Base-by-base conservation (phyloP, 768 basidiomycete species). In the Amanita polypyramis region DNA sequence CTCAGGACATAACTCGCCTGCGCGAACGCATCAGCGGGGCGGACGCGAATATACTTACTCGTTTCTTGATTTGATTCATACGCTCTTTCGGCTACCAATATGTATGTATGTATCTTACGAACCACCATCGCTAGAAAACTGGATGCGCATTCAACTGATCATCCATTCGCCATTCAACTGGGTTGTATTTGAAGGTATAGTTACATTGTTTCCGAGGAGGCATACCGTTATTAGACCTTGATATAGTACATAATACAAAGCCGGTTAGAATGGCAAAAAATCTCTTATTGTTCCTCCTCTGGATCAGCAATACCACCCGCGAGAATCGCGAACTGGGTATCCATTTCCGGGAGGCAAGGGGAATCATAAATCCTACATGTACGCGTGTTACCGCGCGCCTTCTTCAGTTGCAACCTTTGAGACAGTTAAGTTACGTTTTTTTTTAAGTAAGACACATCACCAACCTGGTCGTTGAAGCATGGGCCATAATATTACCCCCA, bases 401-500 rank as follows among this genome's bases (percentile, higher is more conserved):
- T 99, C 68, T 87, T 87, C 41, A 98, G 75, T 62, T 95, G 90
- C 39, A 99, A 64, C 30, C 90, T 92, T 54, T 30, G 23, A 42
- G 52, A 37, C 60, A 32, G 50, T 30, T 25, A 42, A 43, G 25
- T 35, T 25, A 34, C 49, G n/a, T 44, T 43, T 43, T 39, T 25
- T 52, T 44, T 34, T 43, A 32, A 20, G 17, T 5, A 33, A 30
- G 32, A 11, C 9, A 6, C 20, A 5, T 10, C 32, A 30, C 11
- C 12, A 15, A 46, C 91, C 95, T 80, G 39, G 95, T 98, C 14
- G 96, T 98, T 1, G 93, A 94, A 6, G 96, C 96, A 68, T 99
- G 96, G 1, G 96, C 96, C 78, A 99, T 85, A 58, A 99, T 99
- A 64, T 99, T 99, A 19, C 95, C 95, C 39, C 96, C 96, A 47